Evolutionary conservation across 768 basidiomycete species (phyloP), one percentile per base, ranked within the genome.

Genomic region (Pholiota microspora): DNA sequence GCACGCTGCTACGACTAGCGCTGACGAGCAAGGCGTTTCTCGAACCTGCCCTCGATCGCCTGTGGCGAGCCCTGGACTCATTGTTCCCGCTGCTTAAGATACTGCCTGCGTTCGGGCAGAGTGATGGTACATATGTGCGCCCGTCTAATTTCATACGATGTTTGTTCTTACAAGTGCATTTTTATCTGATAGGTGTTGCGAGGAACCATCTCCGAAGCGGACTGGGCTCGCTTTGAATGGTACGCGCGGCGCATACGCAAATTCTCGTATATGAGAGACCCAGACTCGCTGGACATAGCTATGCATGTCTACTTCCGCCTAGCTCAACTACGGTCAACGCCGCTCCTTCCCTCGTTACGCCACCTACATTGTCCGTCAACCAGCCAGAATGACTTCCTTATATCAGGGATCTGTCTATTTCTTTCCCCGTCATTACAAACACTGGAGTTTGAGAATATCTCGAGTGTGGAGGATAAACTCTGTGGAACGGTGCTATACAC

Each of bases 261-360:
- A 50, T 69, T 70, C 49, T 64, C 57, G 25, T 69, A 69, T 47
- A 65, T 62, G 4, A 56, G 68, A 34, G 68, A 70, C 36, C 67
- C 68, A 7, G 65, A 63, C 16, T 53, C 58, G 12, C 59, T 68
- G 23, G 68, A 69, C 49, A 68, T 71, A 21, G 70, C 69, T 15
- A 69, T 69, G 68, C 69, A 71, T 40, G 69, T 70, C 25, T 71
- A 71, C 58, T 70, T 70, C 51, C 61, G 69, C 13, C 62, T 71
- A 6, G 69, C 69, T 2, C 69, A 70, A 40, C 56, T 70, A 1
- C 66, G 66, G 15, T 51, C 56, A 18, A 38, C 56, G n/a, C 67
- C 70, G 0, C 40, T 71, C 0, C 55, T 71, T 2, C 69, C 69
- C 2, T 61, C 51, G 16, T 55, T 70, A 6, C 68, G 63, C 4